Percentiles rank a stretch among this genome's conserved stretches.
phyloP scores from a whole-genome alignment of 2,329 filamentous ascomycete genomes.

The Zasmidium cellare region DNA sequence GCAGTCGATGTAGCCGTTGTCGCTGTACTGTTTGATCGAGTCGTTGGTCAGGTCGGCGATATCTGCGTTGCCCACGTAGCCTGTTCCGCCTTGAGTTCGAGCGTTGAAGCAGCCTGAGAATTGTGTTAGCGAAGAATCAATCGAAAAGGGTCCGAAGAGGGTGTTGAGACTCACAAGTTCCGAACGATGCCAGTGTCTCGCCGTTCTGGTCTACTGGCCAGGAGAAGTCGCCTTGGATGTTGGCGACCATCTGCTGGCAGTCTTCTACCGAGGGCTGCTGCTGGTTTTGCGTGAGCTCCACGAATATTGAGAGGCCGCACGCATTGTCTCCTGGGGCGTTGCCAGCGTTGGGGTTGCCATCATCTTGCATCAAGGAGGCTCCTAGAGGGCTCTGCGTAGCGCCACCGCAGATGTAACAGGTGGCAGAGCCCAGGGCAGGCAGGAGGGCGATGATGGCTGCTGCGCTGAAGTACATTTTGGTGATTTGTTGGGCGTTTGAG shows the following conservation, averaged over 20 bases:
- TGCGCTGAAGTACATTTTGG: slow-evolving; percentile 5
- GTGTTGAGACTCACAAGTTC: slow-evolving; percentile 2
- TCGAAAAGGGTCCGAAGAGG: too few species aligned
- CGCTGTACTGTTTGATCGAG: not conserved
- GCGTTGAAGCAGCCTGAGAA: slow-evolving; percentile 1
- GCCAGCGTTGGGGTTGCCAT: slow-evolving; percentile 10
- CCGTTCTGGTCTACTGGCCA: not conserved
- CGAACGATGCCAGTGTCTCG: not conserved
- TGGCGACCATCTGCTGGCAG: slow-evolving; percentile 3
- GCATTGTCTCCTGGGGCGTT: slow-evolving; percentile 9
- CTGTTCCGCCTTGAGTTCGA: not conserved
- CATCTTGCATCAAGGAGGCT: not conserved
- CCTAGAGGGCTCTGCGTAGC: not conserved
- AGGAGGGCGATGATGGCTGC: slow-evolving; percentile 3
- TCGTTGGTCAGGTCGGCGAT: slow-evolving; percentile 5
- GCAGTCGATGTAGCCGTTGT: not conserved
- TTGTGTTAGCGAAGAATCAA: not conserved
- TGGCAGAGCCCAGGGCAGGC: slow-evolving; percentile 1
- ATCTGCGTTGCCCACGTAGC: slow-evolving; percentile 1
- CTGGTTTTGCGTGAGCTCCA: slow-evolving; percentile 3
- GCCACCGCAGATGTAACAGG: slow-evolving; percentile 1
- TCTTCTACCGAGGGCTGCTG: not conserved
- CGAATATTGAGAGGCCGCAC: slow-evolving; percentile 13
- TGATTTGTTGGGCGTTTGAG: not conserved
- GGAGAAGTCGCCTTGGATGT: not conserved